Conservation (phyloP, 495 filamentous ascomycete species). For the Arthonia radiata region DNA sequence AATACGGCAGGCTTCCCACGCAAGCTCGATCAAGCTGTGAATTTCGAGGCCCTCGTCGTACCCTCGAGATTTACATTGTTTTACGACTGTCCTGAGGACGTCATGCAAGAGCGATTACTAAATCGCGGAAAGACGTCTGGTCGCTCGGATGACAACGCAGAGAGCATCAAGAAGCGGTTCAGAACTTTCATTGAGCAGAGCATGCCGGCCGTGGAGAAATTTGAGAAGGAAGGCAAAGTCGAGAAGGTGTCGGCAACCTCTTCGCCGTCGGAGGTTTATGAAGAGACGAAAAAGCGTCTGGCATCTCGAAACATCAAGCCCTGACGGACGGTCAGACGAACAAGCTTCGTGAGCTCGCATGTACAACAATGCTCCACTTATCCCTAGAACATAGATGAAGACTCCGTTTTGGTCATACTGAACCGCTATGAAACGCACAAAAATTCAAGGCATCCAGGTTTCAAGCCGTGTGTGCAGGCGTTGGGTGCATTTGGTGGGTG, state of each 20-base stretch:
- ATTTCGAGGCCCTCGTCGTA: conserved; percentile 78
- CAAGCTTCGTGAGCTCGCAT: too few species aligned
- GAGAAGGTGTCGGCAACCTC: conserved; percentile 47
- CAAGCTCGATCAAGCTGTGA: conserved; percentile 84
- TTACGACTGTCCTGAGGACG: conserved; percentile 69
- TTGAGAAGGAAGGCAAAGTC: conserved; percentile 50
- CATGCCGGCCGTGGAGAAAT: conserved; percentile 86
- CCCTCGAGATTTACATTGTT: conserved; percentile 65
- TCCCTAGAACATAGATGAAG: too few species aligned
- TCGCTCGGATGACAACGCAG: conserved; percentile 74
- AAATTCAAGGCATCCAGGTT: too few species aligned
- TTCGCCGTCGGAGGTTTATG: conserved; percentile 49
- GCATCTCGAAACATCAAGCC: conserved; percentile 19
- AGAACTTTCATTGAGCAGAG: conserved; percentile 78
- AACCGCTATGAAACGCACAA: too few species aligned
- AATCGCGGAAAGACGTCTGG: conserved; percentile 83
- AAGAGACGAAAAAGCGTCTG: conserved; percentile 31
- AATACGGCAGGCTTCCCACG: conserved; percentile 69
- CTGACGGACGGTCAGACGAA: too few species aligned
- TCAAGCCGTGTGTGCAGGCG: too few species aligned
- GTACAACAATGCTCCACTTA: too few species aligned
- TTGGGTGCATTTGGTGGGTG: too few species aligned
- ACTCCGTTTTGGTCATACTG: too few species aligned
- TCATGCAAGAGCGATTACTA: conserved; percentile 59
- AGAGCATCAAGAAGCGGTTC: conserved; percentile 90